Percentiles rank a stretch among this genome's conserved stretches.
These are phyloP conservation scores for Oryza meyeriana DNA, from an alignment of 176 grass and related monocot genomes.

Conservation along the genomic window DNA sequence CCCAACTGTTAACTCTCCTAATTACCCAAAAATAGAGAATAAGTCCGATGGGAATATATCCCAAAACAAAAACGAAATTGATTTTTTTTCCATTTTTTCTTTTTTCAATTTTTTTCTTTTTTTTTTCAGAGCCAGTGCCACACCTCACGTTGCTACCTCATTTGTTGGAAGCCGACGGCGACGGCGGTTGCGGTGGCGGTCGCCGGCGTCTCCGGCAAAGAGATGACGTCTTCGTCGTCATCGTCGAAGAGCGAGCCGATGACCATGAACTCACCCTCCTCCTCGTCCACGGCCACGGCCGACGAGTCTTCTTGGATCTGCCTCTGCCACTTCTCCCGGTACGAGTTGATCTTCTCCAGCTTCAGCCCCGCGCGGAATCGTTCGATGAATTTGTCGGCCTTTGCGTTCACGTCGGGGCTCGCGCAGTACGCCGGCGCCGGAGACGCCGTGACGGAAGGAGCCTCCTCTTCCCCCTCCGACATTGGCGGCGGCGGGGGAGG, in stretches of 20 bases:
- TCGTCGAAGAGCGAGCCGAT: slow-evolving; percentile 53
- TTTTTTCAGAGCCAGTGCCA: slow-evolving; percentile 3
- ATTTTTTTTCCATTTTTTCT: background rate
- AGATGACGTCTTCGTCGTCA: slow-evolving; percentile 41
- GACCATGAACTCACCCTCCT: slow-evolving; percentile 52
- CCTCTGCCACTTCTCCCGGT: slow-evolving; percentile 56
- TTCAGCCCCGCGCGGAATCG: slow-evolving; percentile 68
- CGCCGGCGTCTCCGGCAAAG: slow-evolving; percentile 36
- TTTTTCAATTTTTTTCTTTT: background rate
- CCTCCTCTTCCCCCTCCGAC: slow-evolving; percentile 23
- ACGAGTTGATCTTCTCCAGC: slow-evolving; percentile 90
- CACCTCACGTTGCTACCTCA: background rate
- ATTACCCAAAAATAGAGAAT: background rate
- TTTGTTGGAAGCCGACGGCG: slow-evolving; percentile 38
- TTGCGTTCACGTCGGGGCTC: slow-evolving; percentile 93
- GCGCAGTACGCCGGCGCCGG: slow-evolving; percentile 58
- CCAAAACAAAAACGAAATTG: background rate
- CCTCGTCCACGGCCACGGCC: slow-evolving; percentile 17
- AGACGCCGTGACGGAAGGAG: slow-evolving; percentile 24
- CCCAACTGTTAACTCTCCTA: slow-evolving; percentile 30
- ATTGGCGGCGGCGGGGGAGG: slow-evolving; percentile 44
- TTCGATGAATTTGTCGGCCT: slow-evolving; percentile 81
- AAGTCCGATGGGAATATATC: background rate
- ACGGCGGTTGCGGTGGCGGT: slow-evolving; percentile 12
- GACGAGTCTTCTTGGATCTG: slow-evolving; percentile 25